Evolutionary conservation across 2,329 filamentous ascomycete species (phyloP), one percentile per base, ranked within the genome.

Genomic region (Xylaria hypoxylon): DNA sequence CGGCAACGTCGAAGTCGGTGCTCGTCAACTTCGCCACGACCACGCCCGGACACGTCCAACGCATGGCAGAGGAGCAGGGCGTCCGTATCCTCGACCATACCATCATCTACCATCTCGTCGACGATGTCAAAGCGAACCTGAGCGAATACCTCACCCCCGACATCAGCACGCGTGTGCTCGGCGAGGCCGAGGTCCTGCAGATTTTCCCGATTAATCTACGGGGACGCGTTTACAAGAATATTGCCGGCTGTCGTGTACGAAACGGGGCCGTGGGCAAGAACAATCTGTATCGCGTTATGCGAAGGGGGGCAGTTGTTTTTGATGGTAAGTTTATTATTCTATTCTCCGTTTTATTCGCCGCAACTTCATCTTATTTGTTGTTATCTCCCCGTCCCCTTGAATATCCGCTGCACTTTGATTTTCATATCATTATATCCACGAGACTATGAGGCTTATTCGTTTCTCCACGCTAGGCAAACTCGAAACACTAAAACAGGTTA

Each of bases 11-110:
- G 1, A 85, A 87, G 31, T 93, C 92, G 40, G 82, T 90, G 72
- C 88, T 98, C 70, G 84, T 98, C 78, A 92, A 92, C 73, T 99
- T 99, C 85, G 97, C 97, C 80, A 89, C 87, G 55, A 73, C 86
- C 0, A 82, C 94, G 7, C 88, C 92, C 1, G 85, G 86, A 7
- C 83, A 89, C 59, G 91, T 97, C 71, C 84, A 86, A 67, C 86
- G 87, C 13, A 81, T 91, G 71, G 95, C 96, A 1, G 88, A 92
- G 67, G 81, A 86, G 8, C 85, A 88, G 53, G 89, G 89, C 22
- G 94, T 99, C 62, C 84, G 83, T 65, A 91, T 99, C 59, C 80
- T 98, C 56, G 90, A 97, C 71, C 90, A 96, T 77, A 96, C 91
- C 71, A 89, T 96, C 77, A 96, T 96, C 77, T 96, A 96, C 78